Conservation (phyloP, 805 yeast genomes). For the Kluyveromyces nonfermentans region DNA sequence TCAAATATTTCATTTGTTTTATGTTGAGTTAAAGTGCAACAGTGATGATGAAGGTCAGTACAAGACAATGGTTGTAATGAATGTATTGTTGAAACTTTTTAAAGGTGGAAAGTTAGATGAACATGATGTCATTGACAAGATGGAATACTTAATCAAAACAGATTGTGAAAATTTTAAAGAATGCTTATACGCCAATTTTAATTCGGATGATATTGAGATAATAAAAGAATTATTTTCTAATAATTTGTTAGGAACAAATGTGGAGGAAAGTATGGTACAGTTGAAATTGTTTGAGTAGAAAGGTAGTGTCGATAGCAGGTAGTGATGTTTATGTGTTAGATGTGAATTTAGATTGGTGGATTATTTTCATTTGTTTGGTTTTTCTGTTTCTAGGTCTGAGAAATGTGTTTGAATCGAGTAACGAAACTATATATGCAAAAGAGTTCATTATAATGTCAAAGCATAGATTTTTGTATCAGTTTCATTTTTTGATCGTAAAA, state of each 20-base stretch:
- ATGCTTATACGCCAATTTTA: slow-evolving; percentile 16
- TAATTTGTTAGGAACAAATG: neutral
- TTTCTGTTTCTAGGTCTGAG: neutral
- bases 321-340: too few species aligned
- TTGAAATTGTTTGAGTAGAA: neutral
- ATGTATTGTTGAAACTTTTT: slow-evolving; percentile 20
- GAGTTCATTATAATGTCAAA: neutral
- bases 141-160: slow-evolving; percentile 14
- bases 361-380: too few species aligned
- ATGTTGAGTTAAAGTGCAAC: slow-evolving; percentile 30
- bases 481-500: too few species aligned
- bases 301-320: too few species aligned
- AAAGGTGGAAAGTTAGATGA: slow-evolving; percentile 27
- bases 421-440: too few species aligned
- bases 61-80: neutral
- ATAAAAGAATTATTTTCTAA: too few species aligned
- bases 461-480: neutral
- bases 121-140: slow-evolving; percentile 12
- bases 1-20: slow-evolving; percentile 32
- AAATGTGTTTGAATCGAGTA: neutral
- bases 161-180: slow-evolving; percentile 21
- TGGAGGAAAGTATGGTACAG: neutral
- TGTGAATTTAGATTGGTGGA: too few species aligned
- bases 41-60: slow-evolving; percentile 1
- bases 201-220: neutral